Percentiles rank a stretch among this genome's conserved stretches.
These are phyloP conservation scores for Adiantum capillusveneris DNA, from an alignment of 75 land plant species.

Conservation along the genomic window DNA sequence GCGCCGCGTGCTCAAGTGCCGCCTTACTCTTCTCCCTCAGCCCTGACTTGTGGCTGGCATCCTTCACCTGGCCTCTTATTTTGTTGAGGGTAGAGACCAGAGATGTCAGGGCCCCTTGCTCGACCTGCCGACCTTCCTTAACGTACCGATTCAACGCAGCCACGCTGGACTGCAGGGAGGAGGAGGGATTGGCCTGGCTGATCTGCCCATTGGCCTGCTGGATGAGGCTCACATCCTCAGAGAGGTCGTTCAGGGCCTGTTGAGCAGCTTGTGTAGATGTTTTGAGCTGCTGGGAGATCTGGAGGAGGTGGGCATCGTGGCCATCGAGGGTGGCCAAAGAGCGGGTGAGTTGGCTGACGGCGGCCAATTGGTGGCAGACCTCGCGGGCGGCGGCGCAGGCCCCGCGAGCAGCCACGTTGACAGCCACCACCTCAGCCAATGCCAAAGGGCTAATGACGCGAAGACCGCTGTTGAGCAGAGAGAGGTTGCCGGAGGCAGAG, in stretches of 20 bases:
- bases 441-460: conserved; percentile 7
- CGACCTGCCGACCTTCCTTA: neutral
- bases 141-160: conserved; percentile 3
- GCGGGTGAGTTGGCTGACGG: neutral
- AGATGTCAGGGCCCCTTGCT: neutral
- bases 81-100: no score
- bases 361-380: conserved; percentile 12
- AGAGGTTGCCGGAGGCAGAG: neutral
- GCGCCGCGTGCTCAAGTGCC: neutral
- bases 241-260: neutral
- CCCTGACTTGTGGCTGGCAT: no score
- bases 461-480: conserved; percentile 17
- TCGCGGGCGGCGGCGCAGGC: conserved; percentile 18
- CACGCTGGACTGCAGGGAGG: no score
- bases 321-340: neutral
- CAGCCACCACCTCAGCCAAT: conserved; percentile 5
- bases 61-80: neutral
- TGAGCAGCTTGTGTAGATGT: neutral
- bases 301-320: no score
- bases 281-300: no score
- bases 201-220: conserved; percentile 17
- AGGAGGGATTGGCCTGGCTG: conserved; percentile 15
- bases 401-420: conserved; percentile 6
- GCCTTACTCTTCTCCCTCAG: neutral
- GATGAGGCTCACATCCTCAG: conserved; percentile 4